phyloP scores from a whole-genome alignment of 306 rosid genomes.

The Quercus aquifolioides region DNA sequence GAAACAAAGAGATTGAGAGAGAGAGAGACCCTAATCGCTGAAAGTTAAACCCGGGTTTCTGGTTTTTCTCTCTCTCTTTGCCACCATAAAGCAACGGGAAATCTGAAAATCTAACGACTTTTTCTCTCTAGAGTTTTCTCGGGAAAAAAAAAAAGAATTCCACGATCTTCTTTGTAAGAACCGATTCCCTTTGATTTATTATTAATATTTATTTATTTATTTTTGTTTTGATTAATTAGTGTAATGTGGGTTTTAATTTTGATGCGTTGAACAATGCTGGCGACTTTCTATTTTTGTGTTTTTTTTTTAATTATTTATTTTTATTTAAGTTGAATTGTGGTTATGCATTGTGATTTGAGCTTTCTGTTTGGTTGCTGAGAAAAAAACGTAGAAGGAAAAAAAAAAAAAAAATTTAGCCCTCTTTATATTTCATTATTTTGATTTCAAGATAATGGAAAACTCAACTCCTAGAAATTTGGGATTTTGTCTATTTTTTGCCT shows the following conservation, averaged over 20 bases:
- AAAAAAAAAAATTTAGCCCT: background rate
- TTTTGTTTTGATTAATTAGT: background rate
- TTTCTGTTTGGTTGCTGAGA: constrained; percentile 12
- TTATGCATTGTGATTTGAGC: background rate
- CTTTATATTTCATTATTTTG: background rate
- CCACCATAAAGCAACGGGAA: background rate
- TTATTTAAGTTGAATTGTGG: background rate
- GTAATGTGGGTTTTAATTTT: background rate
- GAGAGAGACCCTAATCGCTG: constrained; percentile 17
- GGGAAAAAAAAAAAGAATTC: background rate
- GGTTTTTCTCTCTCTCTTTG: constrained; percentile 36
- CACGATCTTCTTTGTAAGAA: constrained; percentile 35
- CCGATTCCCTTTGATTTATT: background rate
- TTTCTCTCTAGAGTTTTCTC: constrained; percentile 9
- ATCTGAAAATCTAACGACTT: background rate
- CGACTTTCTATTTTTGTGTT: background rate
- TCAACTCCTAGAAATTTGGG: background rate
- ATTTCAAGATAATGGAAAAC: background rate
- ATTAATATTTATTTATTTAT: background rate
- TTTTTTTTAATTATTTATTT: too few relatives aligned
- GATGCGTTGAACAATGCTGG: constrained; percentile 7
- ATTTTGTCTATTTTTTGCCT: background rate
- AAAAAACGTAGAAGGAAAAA: background rate
- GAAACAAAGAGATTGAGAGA: constrained; percentile 1
- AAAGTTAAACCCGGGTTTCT: constrained; percentile 50